Evolutionary conservation across 768 basidiomycete genomes (phyloP).

Genomic region (Kwoniella sp.): DNA sequence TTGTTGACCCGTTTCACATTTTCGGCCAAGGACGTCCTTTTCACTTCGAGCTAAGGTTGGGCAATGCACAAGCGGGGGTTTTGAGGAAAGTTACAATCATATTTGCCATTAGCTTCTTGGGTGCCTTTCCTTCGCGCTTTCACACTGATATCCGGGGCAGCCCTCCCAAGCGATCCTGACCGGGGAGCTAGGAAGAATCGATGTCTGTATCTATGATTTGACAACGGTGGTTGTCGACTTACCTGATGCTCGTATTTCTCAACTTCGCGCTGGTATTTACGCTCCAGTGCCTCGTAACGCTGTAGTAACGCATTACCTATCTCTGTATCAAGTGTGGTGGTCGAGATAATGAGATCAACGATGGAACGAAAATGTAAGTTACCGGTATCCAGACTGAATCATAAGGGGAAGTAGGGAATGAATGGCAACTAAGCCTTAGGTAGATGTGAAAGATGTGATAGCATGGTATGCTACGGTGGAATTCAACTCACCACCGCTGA

Average conservation of each 20-base stretch:
- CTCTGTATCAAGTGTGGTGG: slow-evolving; percentile 65
- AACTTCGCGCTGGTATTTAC: slow-evolving; percentile 40
- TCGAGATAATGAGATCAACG: too few relatives aligned
- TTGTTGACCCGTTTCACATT: slow-evolving; percentile 38
- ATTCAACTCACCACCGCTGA: slow-evolving; percentile 76
- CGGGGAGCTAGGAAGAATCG: too few relatives aligned
- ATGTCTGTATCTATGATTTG: too few relatives aligned
- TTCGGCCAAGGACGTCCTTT: slow-evolving; percentile 40
- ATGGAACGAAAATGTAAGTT: too few relatives aligned
- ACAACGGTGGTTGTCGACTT: slow-evolving; percentile 7
- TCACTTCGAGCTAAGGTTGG: slow-evolving; percentile 32
- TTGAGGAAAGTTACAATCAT: background rate
- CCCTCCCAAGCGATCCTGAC: too few relatives aligned
- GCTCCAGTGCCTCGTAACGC: slow-evolving; percentile 70
- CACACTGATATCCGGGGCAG: too few relatives aligned
- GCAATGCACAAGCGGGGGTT: background rate
- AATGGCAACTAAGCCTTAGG: slow-evolving; percentile 15
- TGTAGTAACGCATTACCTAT: slow-evolving; percentile 86
- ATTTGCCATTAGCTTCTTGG: slow-evolving; percentile 1
- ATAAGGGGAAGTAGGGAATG: too few relatives aligned
- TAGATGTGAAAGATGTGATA: slow-evolving; percentile 7
- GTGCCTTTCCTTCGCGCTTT: too few relatives aligned
- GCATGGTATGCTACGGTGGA: background rate
- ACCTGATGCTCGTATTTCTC: slow-evolving; percentile 45
- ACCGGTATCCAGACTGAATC: too few relatives aligned